phyloP scores from a whole-genome alignment of 2,329 filamentous ascomycete species.

The Colletotrichum somersetense region DNA sequence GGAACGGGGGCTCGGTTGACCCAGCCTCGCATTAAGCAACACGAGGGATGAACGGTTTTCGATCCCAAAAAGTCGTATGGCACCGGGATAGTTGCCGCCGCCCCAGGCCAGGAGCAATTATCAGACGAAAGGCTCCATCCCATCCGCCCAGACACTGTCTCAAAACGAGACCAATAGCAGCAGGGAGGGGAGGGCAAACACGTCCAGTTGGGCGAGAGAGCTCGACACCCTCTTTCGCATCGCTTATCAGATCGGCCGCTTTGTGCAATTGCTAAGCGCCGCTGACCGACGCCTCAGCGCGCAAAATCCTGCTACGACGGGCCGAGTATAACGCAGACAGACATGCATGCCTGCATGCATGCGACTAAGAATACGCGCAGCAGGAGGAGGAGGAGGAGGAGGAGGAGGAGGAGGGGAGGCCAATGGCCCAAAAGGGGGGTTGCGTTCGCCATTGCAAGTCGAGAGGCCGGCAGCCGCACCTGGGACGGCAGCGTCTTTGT shows the following conservation, averaged over 20 bases:
- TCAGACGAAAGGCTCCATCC: background rate
- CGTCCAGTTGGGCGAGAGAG: background rate
- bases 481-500: conserved; percentile 7
- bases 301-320: conserved; percentile 4
- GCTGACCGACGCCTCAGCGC: conserved; percentile 6
- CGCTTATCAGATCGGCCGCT: background rate
- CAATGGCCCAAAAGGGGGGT: background rate
- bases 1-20: background rate
- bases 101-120: background rate
- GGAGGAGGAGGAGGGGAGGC: background rate
- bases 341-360: conserved; percentile 18
- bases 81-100: background rate
- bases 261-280: conserved; percentile 11
- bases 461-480: background rate
- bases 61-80: background rate
- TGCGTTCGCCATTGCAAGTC: no score
- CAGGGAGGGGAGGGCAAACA: background rate
- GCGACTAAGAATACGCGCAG: conserved; percentile 11
- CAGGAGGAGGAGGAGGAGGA: background rate
- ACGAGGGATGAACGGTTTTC: background rate
- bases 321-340: conserved; percentile 24
- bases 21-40: background rate
- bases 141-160: background rate
- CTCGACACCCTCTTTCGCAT: background rate
- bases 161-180: background rate